Evolutionary conservation across 768 basidiomycete species (phyloP), one percentile per base, ranked within the genome.

Genomic region (Pisolithus sp.): DNA sequence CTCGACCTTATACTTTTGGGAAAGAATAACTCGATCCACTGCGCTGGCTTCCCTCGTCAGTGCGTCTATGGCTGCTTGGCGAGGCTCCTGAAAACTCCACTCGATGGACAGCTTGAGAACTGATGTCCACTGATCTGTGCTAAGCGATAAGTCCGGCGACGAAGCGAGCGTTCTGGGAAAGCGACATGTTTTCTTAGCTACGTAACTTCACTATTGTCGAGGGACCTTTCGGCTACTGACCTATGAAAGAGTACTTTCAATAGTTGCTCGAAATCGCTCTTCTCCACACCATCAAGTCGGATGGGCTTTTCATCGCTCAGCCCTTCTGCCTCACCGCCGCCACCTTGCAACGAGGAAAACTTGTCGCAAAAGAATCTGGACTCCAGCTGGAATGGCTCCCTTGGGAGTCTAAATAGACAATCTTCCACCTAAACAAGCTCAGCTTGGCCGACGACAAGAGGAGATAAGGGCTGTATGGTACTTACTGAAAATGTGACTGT

Each of bases 321-420:
- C 7, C 59, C 59, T 20, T 60, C 59, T 13, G 31, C 39, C 23
- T 23, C 12, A 8, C 17, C 17, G 7, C 26, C 38, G 1, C 34
- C 17, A 18, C 45, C 47, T 20, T 52, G 30, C 20, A 58, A 58
- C 10, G 55, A 31, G 28, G 39, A 21, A 31, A 57, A 54, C 48
- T 57, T 48, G 43, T 54, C 53, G 21, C 50, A 39, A 48, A 60
- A 60, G 30, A 57, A 20, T 12, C 53, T 48, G 23, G 59, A 60
- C 5, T 56, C 40, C n/a, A 23, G 18, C 23, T 59, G 50, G 37
- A 60, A 53, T 1, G 51, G 45, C 6, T 43, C 26, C 10, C 56
- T 49, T 6, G 59, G 59, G 10, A 60, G 47, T 44, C 51, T 53
- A 41, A 59, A 60, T 12, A 59, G 38, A 23, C 43, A 21, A 30